These are phyloP conservation scores for Cercospora sesami DNA, from an alignment of 2,329 filamentous ascomycete genomes.

Conservation along the genomic window DNA sequence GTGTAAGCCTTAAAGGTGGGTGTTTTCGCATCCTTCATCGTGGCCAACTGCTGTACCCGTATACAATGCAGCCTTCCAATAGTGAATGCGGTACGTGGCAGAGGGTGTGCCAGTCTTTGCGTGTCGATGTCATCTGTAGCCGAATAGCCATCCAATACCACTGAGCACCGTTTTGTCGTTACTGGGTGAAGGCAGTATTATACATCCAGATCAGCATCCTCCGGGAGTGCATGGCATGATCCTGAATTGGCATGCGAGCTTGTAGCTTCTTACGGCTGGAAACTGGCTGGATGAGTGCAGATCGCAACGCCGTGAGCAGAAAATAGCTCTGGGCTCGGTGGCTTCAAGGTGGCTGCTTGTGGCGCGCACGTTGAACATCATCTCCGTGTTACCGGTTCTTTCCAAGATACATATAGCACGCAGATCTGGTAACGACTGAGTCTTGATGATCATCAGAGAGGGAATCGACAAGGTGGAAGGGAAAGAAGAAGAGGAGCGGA, in stretches of 20 bases:
- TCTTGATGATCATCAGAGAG: neutral
- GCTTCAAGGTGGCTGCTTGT: neutral
- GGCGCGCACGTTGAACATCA: neutral
- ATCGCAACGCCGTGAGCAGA: neutral
- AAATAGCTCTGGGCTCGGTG: neutral
- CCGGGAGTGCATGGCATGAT: neutral
- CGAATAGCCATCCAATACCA: neutral
- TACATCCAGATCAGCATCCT: neutral
- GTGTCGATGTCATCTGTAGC: neutral
- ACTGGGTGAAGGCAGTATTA: neutral
- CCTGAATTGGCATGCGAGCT: constrained; percentile 2
- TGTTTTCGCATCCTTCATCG: neutral
- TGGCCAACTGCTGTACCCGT: neutral
- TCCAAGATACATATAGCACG: neutral
- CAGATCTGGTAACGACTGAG: neutral
- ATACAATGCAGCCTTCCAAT: constrained; percentile 4
- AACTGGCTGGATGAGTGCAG: neutral
- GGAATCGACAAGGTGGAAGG: neutral
- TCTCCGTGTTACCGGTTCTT: neutral
- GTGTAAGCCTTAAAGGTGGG: neutral
- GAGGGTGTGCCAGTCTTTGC: neutral
- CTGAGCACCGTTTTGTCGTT: neutral
- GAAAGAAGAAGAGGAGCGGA: neutral
- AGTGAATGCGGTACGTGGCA: constrained; percentile 4
- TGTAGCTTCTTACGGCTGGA: neutral